Percentiles rank a stretch among this genome's conserved stretches.
Evolutionary conservation across 768 basidiomycete genomes (phyloP).

Genomic region (Tulasnella sp.): DNA sequence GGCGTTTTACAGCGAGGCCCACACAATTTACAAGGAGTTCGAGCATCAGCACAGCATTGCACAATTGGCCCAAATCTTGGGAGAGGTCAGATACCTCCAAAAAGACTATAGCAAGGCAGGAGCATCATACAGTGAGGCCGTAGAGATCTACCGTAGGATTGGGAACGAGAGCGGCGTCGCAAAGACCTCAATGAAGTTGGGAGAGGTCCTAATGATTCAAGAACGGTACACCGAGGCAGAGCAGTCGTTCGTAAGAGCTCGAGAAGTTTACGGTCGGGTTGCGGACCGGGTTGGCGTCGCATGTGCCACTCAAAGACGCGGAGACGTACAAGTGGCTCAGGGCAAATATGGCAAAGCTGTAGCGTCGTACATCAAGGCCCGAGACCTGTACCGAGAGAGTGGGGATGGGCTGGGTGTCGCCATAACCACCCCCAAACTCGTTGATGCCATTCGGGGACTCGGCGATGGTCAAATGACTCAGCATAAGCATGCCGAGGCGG

Average conservation of each 20-base stretch:
- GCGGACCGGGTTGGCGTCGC: neutral
- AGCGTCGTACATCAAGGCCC: neutral
- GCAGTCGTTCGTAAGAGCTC: neutral
- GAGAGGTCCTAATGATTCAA: no score
- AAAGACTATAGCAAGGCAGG: neutral
- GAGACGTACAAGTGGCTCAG: neutral
- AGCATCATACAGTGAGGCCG: neutral
- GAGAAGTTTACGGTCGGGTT: neutral
- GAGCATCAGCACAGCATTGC: neutral
- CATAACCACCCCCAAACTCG: neutral
- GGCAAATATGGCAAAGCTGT: neutral
- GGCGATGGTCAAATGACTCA: no score
- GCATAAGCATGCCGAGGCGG: no score
- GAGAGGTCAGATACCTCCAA: neutral
- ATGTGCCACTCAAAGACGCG: neutral
- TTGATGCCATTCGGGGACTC: neutral
- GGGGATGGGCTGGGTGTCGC: neutral
- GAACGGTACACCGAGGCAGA: neutral
- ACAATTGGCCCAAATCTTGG: neutral
- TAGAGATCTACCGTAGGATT: neutral
- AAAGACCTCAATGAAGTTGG: no score
- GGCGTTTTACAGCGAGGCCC: no score
- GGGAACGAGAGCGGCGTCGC: no score
- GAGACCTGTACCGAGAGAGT: neutral
- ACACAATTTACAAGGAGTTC: no score